A percentile compares a stretch with the other conserved stretches of the same genome.
These are phyloP conservation scores for Nectriaceae sp. DNA, from an alignment of 2,329 filamentous ascomycete species.

Conservation along the genomic window DNA sequence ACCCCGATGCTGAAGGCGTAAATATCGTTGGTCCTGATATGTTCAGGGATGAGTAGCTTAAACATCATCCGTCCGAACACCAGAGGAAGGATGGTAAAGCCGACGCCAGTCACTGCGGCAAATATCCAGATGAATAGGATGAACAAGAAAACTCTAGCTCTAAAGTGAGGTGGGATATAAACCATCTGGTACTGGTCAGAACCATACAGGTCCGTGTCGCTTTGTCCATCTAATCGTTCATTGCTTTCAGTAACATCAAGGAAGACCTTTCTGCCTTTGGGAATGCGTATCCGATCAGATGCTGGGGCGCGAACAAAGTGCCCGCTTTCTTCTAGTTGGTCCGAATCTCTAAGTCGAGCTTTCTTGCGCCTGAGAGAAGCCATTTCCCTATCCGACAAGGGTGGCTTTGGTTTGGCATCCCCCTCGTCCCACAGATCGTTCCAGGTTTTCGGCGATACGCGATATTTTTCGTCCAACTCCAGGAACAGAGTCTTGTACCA, in stretches of 20 bases:
- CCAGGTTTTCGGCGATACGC: conserved; percentile 60
- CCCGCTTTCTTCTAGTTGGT: conserved; percentile 68
- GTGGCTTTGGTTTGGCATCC: conserved; percentile 42
- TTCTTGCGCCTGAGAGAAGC: conserved; percentile 41
- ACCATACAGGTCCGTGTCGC: conserved; percentile 51
- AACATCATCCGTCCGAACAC: conserved; percentile 82
- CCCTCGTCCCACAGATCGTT: conserved; percentile 53
- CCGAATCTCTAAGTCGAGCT: conserved; percentile 45
- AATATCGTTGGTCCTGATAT: conserved; percentile 85
- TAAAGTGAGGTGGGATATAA: conserved; percentile 85
- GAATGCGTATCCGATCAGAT: conserved; percentile 92
- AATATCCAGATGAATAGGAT: conserved; percentile 92
- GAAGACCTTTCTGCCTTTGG: conserved; percentile 81
- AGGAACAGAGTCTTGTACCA: conserved; percentile 48
- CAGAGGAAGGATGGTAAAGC: conserved; percentile 82
- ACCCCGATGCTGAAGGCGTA: conserved; percentile 94
- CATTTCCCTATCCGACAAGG: conserved; percentile 40
- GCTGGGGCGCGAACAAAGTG: conserved; percentile 89
- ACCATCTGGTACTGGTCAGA: conserved; percentile 68
- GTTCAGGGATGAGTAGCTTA: conserved; percentile 67
- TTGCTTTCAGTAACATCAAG: conserved; percentile 67
- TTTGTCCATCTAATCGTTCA: conserved; percentile 62
- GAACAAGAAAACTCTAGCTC: conserved; percentile 77
- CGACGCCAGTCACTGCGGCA: conserved; percentile 82
- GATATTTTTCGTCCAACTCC: conserved; percentile 43